Evolutionary conservation across 2,329 filamentous ascomycete species (phyloP).

Genomic region (Colletotrichum siamense): DNA sequence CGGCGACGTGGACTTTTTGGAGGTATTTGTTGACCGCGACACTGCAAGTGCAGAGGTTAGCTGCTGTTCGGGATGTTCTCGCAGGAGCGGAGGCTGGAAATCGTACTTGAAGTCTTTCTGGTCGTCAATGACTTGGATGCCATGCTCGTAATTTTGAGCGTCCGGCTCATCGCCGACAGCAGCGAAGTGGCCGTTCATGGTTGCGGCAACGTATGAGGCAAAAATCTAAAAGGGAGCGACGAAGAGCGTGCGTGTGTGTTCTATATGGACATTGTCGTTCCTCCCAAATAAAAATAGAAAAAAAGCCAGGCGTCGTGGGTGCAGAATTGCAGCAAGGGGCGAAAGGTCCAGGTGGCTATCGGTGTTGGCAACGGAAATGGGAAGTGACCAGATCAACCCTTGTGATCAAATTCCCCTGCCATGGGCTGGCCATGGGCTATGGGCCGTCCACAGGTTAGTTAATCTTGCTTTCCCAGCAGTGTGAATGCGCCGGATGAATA

Average conservation of each 20-base stretch:
- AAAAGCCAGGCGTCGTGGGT: background rate
- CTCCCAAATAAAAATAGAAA: background rate
- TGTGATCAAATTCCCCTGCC: slow-evolving; percentile 20
- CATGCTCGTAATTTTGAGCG: slow-evolving; percentile 81
- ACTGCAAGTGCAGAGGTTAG: slow-evolving; percentile 49
- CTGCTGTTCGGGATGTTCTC: background rate
- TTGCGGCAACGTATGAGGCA: slow-evolving; percentile 26
- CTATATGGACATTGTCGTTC: slow-evolving; percentile 18
- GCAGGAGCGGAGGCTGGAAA: slow-evolving; percentile 16
- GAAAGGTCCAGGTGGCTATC: slow-evolving; percentile 1
- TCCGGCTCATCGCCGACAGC: slow-evolving; percentile 70
- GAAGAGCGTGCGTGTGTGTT: background rate
- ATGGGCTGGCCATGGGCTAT: background rate
- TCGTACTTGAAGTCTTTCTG: slow-evolving; percentile 95
- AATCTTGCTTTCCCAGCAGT: slow-evolving; percentile 17
- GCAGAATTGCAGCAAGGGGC: slow-evolving; percentile 8
- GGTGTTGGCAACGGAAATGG: slow-evolving; percentile 3
- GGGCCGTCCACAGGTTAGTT: background rate
- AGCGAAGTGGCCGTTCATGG: slow-evolving; percentile 84
- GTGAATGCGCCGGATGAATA: slow-evolving; percentile 20
- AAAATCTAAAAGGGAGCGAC: background rate
- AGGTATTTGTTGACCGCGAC: slow-evolving; percentile 83
- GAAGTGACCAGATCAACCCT: slow-evolving; percentile 22
- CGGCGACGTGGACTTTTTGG: slow-evolving; percentile 77
- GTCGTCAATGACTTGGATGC: slow-evolving; percentile 96